Base-by-base conservation (phyloP, 2,329 filamentous ascomycete genomes). In the Zymoseptoria brevis region DNA sequence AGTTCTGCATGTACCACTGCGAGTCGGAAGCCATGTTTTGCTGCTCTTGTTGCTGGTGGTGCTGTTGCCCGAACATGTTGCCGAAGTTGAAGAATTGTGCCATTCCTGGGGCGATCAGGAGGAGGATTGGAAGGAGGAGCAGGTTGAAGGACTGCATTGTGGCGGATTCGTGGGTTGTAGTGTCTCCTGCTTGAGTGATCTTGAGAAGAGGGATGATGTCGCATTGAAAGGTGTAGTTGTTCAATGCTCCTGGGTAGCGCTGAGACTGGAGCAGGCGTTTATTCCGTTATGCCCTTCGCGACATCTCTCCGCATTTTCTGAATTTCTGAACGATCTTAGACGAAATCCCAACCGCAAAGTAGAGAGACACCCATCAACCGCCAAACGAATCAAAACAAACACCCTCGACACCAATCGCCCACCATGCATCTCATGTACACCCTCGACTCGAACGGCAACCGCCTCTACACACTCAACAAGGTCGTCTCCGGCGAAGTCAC, bases 391-490 rank as follows among this genome's bases (percentile, higher is more conserved):
- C 3, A 24, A 3, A 3, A 24, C 22, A 24, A 50, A 29, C 4
- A 57, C n/a, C 50, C 4, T 8, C 56, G 26, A 52, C 22, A 48
- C 50, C 24, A 56, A 66, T 53, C 58, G 50, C 54, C 59, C 66
- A 77, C 66, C 57, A 87, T 87, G 85, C 84, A 87, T 86, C 80
- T 87, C 66, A 87, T 87, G 94, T 96, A 93, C 85, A 94, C 89
- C 64, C 80, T 92, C 78, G 88, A 91, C 76, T 75, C 82, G 68
- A 79, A 83, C 62, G 92, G 93, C 81, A 93, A 90, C 81, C 90
- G 93, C 75, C 79, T 88, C 71, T 99, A 97, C 83, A 97, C 94
- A 53, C 85, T 97, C 66, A 93, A 96, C 80, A 96, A 97, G 81
- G 84, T 95, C 67, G 69, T 80, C 62, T 81, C 86, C 69, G 88